Base-by-base conservation (phyloP, 2,329 filamentous ascomycete genomes). In the Setomelanomma holmii region DNA sequence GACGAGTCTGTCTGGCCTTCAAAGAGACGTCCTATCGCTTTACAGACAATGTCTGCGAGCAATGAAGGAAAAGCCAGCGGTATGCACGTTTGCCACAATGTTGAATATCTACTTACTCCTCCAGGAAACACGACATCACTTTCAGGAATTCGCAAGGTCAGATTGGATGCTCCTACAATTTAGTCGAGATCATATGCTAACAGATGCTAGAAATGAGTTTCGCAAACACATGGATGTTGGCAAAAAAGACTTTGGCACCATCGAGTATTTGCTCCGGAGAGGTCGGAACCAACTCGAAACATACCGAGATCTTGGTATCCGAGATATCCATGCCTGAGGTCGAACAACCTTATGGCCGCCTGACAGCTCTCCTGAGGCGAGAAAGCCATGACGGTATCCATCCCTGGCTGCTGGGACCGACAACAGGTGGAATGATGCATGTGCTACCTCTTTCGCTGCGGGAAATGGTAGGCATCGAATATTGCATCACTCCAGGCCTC, bases 11-110 rank as follows among this genome's bases (percentile, higher is more conserved):
- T 96, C 93, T 6, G 95, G 95, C 30, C 80, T 98, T n/a, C 93
- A 98, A 73, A 88, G 85, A 66, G 91, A 96, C 68, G 93, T 97
- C 3, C 76, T 98, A 45, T 82, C 86, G 27, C 84, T 99, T 12
- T 99, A 98, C 74, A 87, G 93, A 52, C 85, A 86, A 70, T 98
- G 93, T 67, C 79, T 99, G 21, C 86, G 93, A 53, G 90, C 90
- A 68, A 87, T 89, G 53, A 85, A 88, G 54, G 88, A 87, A 68
- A 98, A 99, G 75, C 91, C 93, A 43, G 72, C 77, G 65, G 91
- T 93, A 74, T 66, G 82, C 68, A 39, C n/a, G n/a, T n/a, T n/a
- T n/a, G n/a, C n/a, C n/a, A n/a, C n/a, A n/a, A n/a, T n/a, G n/a
- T n/a, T n/a, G n/a, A n/a, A n/a, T n/a, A n/a, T 27, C 8, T 33